Evolutionary conservation across 805 yeast species (phyloP).

Genomic region (Metschnikowia noctiluminum): DNA sequence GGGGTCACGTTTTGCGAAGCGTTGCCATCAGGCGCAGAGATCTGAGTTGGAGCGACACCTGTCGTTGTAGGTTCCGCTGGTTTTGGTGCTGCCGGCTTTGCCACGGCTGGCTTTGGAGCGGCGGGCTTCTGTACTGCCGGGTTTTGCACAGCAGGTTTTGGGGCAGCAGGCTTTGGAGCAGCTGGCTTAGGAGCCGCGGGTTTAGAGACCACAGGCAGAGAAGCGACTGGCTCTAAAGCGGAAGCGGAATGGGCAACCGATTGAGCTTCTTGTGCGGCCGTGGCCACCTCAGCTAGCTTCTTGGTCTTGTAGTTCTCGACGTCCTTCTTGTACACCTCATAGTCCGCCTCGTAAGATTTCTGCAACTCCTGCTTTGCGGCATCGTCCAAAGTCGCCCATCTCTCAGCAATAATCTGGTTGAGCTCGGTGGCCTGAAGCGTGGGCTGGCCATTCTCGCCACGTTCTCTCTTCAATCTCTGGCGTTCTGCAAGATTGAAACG

Average conservation of each 20-base stretch:
- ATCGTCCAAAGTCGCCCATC: conserved; percentile 74
- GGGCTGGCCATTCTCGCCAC: conserved; percentile 53
- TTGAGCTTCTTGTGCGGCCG: conserved; percentile 1
- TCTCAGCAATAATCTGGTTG: conserved; percentile 71
- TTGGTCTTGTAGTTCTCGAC: conserved; percentile 35
- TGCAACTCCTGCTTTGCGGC: conserved; percentile 71
- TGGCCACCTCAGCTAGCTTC: conserved; percentile 17
- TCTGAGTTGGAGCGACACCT: no score
- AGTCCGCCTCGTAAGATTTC: conserved; percentile 49
- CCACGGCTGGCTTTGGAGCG: background rate
- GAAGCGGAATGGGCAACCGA: background rate
- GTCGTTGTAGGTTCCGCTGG: no score
- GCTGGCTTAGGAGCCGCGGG: conserved; percentile 2
- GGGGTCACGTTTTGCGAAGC: background rate
- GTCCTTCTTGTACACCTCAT: conserved; percentile 31
- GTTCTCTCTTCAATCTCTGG: conserved; percentile 64
- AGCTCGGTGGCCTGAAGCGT: conserved; percentile 72
- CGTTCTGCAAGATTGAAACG: conserved; percentile 71
- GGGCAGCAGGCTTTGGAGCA: background rate
- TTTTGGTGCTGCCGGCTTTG: no score
- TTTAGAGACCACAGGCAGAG: conserved; percentile 1
- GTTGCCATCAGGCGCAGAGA: no score
- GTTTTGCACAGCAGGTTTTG: background rate
- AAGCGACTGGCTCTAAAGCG: background rate
- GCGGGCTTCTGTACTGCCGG: background rate